Evolutionary conservation across 148 eudicot genomes (phyloP), one percentile per base, ranked within the genome.

Genomic region (Amaranthus palmeri): DNA sequence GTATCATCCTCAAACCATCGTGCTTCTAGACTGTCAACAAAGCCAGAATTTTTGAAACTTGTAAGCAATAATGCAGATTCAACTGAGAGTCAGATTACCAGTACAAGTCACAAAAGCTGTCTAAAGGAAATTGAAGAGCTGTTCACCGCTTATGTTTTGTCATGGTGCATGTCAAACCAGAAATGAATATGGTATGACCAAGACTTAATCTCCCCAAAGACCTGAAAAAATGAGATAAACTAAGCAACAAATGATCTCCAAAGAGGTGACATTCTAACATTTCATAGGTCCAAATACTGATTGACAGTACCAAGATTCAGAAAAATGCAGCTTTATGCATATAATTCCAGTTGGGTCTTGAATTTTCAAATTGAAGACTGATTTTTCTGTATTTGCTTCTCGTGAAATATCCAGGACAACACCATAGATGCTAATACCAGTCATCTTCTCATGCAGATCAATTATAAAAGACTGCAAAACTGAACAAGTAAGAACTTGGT

Each of bases 391-490:
- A 72, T 73, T 68, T 69, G 54, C 74, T 63, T 84, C 88, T 49
- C 82, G 78, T 60, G 61, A 75, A 54, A 95, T 88, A 82, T 86
- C 87, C 42, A 79, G 80, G 61, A 91, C 82, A 72, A 65, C 82
- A 72, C 92, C 98, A 70, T 89, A 95, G 72, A 95, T 82, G 87
- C 96, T 86, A 77, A 95, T 69, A 59, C 96, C 85, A 69, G 88
- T 89, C 97, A 91, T 95, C 90, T 95, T 95, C 83, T 91, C 93
- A 67, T 79, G 90, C 69, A 95, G 88, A 85, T 89, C 93, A 50
- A 59, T 48, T 46, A 95, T 84, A 68, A 80, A 85, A 72, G 84
- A 82, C 98, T 93, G 98, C 90, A 89, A 74, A 71, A 88, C 83
- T 81, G 76, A 83, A 72, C 72, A 80, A 67, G 81, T 83, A 81